Conservation (phyloP, 495 filamentous ascomycete species). For the Podospora pseudocomata region DNA sequence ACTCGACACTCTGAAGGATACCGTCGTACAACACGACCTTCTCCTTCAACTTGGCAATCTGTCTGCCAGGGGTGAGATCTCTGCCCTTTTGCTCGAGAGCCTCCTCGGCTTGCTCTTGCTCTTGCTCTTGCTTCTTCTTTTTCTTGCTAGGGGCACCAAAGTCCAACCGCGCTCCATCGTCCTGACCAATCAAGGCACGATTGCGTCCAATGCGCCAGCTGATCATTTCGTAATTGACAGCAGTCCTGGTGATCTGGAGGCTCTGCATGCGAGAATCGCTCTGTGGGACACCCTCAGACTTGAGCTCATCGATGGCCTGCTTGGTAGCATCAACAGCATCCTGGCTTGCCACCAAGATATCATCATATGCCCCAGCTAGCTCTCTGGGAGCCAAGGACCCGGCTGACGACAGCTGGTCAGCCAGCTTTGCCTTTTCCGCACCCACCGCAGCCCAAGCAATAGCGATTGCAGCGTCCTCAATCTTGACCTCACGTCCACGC, state of each 20-base stretch:
- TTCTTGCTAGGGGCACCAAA: slow-evolving; percentile 39
- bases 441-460: slow-evolving; percentile 58
- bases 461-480: slow-evolving; percentile 92
- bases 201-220: slow-evolving; percentile 95
- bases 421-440: slow-evolving; percentile 50
- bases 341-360: slow-evolving; percentile 83
- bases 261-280: slow-evolving; percentile 87
- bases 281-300: slow-evolving; percentile 75
- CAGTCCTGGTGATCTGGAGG: slow-evolving; percentile 85
- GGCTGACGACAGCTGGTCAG: slow-evolving; percentile 61
- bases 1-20: slow-evolving; percentile 81
- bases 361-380: slow-evolving; percentile 80
- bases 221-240: slow-evolving; percentile 87
- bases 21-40: slow-evolving; percentile 91
- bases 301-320: slow-evolving; percentile 84
- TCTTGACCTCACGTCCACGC: slow-evolving; percentile 79
- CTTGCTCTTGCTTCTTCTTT: slow-evolving; percentile 36
- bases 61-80: slow-evolving; percentile 59
- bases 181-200: slow-evolving; percentile 73
- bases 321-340: slow-evolving; percentile 93
- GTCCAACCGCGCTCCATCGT: slow-evolving; percentile 67
- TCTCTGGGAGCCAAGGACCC: slow-evolving; percentile 54
- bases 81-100: slow-evolving; percentile 39
- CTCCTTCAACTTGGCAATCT: slow-evolving; percentile 77
- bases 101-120: slow-evolving; percentile 38